phyloP scores from a whole-genome alignment of 1,139 yeast species.

The Blastobotrys serpentis region DNA sequence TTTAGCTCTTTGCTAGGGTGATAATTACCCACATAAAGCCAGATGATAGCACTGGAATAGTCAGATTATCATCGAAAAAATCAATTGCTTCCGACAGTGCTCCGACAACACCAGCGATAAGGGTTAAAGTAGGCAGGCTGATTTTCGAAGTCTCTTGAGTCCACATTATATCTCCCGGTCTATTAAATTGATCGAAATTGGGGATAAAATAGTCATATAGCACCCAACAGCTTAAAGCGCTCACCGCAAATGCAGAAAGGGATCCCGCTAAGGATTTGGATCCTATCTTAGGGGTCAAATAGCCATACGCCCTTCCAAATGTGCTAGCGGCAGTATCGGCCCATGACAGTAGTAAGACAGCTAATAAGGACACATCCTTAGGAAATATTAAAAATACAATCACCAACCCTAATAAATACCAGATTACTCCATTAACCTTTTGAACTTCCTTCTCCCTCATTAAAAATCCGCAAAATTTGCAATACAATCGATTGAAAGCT shows the following conservation, averaged over 20 bases:
- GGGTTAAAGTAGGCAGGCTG: conserved; percentile 50
- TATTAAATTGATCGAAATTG: conserved; percentile 46
- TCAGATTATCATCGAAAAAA: conserved; percentile 83
- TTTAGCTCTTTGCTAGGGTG: conserved; percentile 1
- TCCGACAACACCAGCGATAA: conserved; percentile 75
- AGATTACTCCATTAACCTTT: conserved; percentile 74
- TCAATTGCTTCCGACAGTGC: conserved; percentile 83
- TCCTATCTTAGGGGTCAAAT: conserved; percentile 73
- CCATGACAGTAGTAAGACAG: conserved; percentile 85
- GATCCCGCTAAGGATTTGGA: conserved; percentile 89
- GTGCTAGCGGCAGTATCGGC: conserved; percentile 98
- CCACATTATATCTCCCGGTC: conserved; percentile 62
- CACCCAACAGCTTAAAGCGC: conserved; percentile 60
- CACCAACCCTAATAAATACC: conserved; percentile 76
- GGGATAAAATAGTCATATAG: conserved; percentile 77
- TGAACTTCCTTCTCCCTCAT: conserved; percentile 80
- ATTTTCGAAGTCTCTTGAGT: conserved; percentile 57
- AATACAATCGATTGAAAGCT: conserved; percentile 60
- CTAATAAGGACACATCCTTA: conserved; percentile 75
- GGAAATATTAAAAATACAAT: conserved; percentile 68
- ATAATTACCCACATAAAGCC: conserved; percentile 45
- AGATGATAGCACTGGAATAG: conserved; percentile 86
- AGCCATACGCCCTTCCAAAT: conserved; percentile 79
- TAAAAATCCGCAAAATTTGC: conserved; percentile 67
- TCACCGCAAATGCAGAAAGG: conserved; percentile 77